These are phyloP conservation scores for Rhynchospora tenuis DNA, from an alignment of 176 grass and related monocot species.

Conservation along the genomic window DNA sequence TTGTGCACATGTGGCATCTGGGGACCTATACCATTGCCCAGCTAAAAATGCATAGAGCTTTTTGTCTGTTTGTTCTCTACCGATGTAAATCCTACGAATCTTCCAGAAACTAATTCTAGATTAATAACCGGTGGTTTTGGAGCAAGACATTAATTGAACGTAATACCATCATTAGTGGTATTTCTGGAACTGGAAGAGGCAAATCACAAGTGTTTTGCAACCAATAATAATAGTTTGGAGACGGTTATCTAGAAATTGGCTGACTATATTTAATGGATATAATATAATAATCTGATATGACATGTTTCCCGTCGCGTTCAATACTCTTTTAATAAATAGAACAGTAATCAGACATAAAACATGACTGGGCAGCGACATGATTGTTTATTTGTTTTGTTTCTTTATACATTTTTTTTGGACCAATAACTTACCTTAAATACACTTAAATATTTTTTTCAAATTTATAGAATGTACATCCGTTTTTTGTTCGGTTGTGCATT, in stretches of 20 bases:
- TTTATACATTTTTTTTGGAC: not conserved
- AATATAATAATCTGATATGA: not conserved
- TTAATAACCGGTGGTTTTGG: too few relatives aligned
- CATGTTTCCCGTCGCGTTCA: not conserved
- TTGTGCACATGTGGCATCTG: not conserved
- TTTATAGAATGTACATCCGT: too few relatives aligned
- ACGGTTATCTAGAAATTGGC: not conserved
- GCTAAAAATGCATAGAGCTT: not conserved
- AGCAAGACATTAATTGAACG: not conserved
- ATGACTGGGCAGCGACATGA: not conserved
- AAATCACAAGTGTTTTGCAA: too few relatives aligned
- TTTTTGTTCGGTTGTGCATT: too few relatives aligned
- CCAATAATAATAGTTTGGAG: not conserved
- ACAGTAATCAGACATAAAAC: not conserved
- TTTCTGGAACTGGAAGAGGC: not conserved
- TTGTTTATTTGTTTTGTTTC: not conserved
- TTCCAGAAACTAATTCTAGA: not conserved
- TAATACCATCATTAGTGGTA: not conserved
- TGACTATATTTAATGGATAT: not conserved
- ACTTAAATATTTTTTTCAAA: too few relatives aligned
- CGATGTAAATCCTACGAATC: not conserved
- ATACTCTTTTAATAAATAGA: not conserved
- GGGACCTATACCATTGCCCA: not conserved
- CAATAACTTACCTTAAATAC: too few relatives aligned
- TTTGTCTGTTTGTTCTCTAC: not conserved